These are phyloP conservation scores for Neurospora terricola DNA, from an alignment of 495 filamentous ascomycete species.

Conservation along the genomic window DNA sequence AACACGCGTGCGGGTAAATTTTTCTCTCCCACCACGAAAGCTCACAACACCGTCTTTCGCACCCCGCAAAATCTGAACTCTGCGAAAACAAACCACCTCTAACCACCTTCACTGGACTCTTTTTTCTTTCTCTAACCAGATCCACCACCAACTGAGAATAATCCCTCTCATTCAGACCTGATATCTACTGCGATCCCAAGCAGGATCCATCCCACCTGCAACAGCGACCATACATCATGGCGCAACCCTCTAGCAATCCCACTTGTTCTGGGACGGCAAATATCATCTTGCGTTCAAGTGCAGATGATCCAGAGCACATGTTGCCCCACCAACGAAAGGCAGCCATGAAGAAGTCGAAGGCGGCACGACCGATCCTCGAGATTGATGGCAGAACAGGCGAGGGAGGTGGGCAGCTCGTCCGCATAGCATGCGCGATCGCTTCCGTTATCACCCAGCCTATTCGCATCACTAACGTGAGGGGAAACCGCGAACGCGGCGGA, in stretches of 20 bases:
- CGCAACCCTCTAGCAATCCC: neutral
- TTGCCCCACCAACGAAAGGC: neutral
- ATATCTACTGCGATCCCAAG: neutral
- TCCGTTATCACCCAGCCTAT: slow-evolving; percentile 57
- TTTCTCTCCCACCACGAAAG: neutral
- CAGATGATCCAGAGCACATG: neutral
- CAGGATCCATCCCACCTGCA: neutral
- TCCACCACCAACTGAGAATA: neutral
- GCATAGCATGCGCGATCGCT: slow-evolving; percentile 59
- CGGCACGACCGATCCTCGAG: slow-evolving; percentile 13
- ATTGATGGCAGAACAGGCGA: slow-evolving; percentile 68
- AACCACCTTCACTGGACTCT: neutral
- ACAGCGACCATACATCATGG: neutral
- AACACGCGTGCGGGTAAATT: neutral
- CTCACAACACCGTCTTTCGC: neutral
- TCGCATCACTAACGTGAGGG: slow-evolving; percentile 58
- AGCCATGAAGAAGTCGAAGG: slow-evolving; percentile 11
- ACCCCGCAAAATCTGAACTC: neutral
- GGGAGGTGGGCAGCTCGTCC: slow-evolving; percentile 75
- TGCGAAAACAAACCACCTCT: neutral
- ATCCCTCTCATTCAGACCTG: neutral
- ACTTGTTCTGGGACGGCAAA: neutral
- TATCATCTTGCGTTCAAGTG: neutral
- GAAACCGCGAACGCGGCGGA: slow-evolving; percentile 46
- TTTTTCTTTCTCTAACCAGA: neutral